Conservation (phyloP, 148 eudicot genomes). For the Dysphania ambrosioides region DNA sequence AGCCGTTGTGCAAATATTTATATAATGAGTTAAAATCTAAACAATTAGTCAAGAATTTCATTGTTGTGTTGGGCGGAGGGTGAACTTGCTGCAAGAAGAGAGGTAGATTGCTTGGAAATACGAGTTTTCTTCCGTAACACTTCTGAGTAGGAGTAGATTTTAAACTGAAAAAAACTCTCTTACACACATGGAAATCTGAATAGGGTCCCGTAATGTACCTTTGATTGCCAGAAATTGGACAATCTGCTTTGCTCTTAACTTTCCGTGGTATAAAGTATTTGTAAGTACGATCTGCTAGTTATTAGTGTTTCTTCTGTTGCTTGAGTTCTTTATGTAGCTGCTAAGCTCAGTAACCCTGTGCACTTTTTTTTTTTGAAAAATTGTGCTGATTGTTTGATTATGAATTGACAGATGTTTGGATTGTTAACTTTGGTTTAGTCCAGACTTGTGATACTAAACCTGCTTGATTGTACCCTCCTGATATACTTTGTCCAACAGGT, state of each 20-base stretch:
- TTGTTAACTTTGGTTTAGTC: neutral
- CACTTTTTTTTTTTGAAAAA: neutral
- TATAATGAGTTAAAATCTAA: neutral
- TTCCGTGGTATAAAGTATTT: neutral
- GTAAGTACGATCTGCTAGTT: neutral
- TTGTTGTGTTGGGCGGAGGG: neutral
- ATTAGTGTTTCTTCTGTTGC: neutral
- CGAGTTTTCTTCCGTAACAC: neutral
- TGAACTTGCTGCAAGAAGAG: too few species aligned
- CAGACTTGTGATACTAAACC: neutral
- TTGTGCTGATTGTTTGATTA: neutral
- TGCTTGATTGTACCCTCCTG: neutral
- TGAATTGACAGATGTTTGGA: neutral
- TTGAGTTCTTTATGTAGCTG: neutral
- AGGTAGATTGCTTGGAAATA: too few species aligned
- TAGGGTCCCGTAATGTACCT: too few species aligned
- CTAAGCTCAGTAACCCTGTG: too few species aligned
- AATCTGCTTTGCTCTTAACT: neutral
- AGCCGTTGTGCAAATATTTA: neutral
- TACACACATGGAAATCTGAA: too few species aligned
- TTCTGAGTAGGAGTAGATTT: neutral
- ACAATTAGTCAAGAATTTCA: neutral
- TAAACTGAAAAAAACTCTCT: neutral
- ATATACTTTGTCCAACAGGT: slow-evolving; percentile 42
- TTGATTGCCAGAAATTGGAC: neutral